phyloP scores from a whole-genome alignment of 176 grass and related monocot species.

The Eragrostis curvula region DNA sequence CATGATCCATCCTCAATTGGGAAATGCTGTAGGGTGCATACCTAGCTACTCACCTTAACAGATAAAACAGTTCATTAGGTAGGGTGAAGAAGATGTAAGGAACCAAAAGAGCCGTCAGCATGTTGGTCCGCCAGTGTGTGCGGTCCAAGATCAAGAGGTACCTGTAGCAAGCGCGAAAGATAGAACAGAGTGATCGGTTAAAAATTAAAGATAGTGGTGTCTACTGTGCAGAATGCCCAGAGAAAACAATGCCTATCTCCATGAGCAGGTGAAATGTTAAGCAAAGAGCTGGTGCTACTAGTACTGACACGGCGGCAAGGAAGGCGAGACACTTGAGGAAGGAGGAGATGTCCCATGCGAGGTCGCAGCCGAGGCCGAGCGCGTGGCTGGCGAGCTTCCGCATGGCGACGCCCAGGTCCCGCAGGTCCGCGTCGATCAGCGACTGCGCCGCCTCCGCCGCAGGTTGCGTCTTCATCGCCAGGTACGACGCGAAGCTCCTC shows the following conservation, averaged over 20 bases:
- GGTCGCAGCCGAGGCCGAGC: constrained; percentile 54
- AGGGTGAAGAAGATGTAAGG: constrained; percentile 94
- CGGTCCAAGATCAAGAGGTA: constrained; percentile 88
- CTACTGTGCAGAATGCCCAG: no score
- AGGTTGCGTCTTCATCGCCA: constrained; percentile 61
- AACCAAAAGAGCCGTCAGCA: constrained; percentile 82
- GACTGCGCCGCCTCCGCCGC: constrained; percentile 41
- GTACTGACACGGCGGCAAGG: constrained; percentile 71
- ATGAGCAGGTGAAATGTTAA: not conserved
- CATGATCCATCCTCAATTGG: not conserved
- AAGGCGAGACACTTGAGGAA: constrained; percentile 85
- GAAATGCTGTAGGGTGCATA: not conserved
- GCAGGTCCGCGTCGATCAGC: constrained; percentile 78
- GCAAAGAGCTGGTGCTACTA: no score
- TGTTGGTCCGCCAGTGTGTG: constrained; percentile 95
- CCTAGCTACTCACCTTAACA: constrained; percentile 48
- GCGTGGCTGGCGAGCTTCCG: constrained; percentile 73
- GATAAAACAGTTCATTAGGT: constrained; percentile 61
- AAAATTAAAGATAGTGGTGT: no score
- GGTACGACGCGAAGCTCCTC: constrained; percentile 34
- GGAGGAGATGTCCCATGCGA: constrained; percentile 52
- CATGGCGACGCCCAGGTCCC: constrained; percentile 58
- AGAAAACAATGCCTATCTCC: not conserved
- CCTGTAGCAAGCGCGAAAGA: constrained; percentile 37
- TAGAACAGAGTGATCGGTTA: not conserved